Evolutionary conservation across 352 stramenopile species (phyloP).

Genomic region (Phytophthora pisi): DNA sequence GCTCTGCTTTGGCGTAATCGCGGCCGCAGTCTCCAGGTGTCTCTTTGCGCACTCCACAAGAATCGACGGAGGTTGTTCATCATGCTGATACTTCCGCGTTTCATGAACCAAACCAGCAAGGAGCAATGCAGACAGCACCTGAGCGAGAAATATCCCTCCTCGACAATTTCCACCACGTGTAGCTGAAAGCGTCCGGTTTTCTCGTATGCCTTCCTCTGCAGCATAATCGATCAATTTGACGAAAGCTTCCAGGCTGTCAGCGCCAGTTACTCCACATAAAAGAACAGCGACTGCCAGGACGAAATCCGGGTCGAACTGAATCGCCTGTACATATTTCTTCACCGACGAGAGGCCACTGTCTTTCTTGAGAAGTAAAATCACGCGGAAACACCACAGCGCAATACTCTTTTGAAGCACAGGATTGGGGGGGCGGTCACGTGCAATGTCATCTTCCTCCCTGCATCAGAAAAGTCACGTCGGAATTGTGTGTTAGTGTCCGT

Average conservation of each 20-base stretch:
- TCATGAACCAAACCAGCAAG: slow-evolving; percentile 63
- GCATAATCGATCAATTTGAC: slow-evolving; percentile 60
- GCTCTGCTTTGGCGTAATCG: slow-evolving; percentile 19
- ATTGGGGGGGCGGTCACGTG: slow-evolving; percentile 33
- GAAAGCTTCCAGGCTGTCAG: slow-evolving; percentile 63
- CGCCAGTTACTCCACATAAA: slow-evolving; percentile 60
- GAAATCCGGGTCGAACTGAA: slow-evolving; percentile 73
- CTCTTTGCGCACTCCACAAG: slow-evolving; percentile 51
- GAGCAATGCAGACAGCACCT: slow-evolving; percentile 52
- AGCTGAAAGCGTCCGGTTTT: slow-evolving; percentile 27
- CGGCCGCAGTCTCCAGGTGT: slow-evolving; percentile 35
- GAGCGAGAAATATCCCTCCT: slow-evolving; percentile 53
- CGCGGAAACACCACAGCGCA: slow-evolving; percentile 72
- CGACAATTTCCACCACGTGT: slow-evolving; percentile 35
- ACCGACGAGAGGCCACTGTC: slow-evolving; percentile 69
- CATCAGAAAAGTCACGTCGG: not conserved
- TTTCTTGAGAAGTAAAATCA: slow-evolving; percentile 81
- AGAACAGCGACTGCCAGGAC: slow-evolving; percentile 64
- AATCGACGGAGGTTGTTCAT: slow-evolving; percentile 55
- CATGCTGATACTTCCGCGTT: slow-evolving; percentile 50
- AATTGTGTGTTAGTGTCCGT: slow-evolving; percentile 7
- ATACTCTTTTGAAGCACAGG: slow-evolving; percentile 42
- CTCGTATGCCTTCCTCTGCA: slow-evolving; percentile 46
- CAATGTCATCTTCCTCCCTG: slow-evolving; percentile 34
- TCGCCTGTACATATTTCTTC: slow-evolving; percentile 42